Evolutionary conservation across 495 filamentous ascomycete species (phyloP).

Genomic region (Lasiosphaeria miniovina): DNA sequence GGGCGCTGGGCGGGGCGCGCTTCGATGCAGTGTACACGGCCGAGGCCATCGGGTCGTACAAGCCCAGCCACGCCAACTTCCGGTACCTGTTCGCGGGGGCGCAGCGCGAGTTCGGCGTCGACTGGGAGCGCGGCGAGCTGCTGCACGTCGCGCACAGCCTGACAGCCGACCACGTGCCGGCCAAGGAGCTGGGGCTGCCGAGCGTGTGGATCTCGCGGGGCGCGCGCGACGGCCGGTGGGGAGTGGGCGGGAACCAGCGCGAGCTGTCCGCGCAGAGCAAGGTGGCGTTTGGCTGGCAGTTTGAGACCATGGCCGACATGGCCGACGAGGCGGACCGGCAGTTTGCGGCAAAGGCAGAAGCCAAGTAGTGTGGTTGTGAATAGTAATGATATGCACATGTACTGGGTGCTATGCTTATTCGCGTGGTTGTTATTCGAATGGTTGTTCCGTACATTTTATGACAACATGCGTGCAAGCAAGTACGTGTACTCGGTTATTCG

Average conservation of each 20-base stretch:
- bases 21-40: conserved; percentile 75
- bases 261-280: conserved; percentile 38
- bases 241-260: conserved; percentile 40
- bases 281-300: conserved; percentile 46
- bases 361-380: not conserved
- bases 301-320: conserved; percentile 67
- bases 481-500: too few species aligned
- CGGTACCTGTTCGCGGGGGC: conserved; percentile 57
- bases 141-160: conserved; percentile 69
- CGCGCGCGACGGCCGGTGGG: conserved; percentile 41
- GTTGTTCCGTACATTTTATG: not conserved
- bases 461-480: not conserved
- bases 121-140: conserved; percentile 51
- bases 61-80: conserved; percentile 67
- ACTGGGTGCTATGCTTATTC: not conserved
- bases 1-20: conserved; percentile 36
- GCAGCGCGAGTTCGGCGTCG: conserved; percentile 53
- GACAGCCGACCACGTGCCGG: conserved; percentile 69
- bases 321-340: conserved; percentile 63
- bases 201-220: conserved; percentile 71
- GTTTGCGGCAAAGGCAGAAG: conserved; percentile 31
- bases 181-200: conserved; percentile 56
- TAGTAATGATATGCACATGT: not conserved
- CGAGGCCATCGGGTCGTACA: conserved; percentile 72
- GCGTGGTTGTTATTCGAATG: not conserved